Evolutionary conservation across 169 alveolate genomes (phyloP).

Genomic region (Plasmodium blacklocki): DNA sequence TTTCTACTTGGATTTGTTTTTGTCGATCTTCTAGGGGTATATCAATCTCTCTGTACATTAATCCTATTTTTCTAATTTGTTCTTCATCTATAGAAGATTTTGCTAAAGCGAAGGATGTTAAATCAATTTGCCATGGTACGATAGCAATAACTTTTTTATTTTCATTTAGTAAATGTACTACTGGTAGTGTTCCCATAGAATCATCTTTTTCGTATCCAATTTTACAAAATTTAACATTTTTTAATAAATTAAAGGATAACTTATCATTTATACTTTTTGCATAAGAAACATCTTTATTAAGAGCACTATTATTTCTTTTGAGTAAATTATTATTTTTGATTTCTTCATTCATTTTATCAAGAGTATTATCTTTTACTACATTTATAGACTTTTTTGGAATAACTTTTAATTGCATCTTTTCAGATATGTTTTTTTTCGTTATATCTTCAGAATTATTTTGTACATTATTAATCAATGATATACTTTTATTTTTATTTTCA

Average conservation of each 20-base stretch:
- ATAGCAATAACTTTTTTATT: conserved; percentile 38
- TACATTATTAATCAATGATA: neutral
- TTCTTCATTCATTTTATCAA: conserved; percentile 3
- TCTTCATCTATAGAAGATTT: conserved; percentile 77
- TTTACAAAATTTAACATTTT: conserved; percentile 68
- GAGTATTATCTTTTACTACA: conserved; percentile 1
- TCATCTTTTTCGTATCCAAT: conserved; percentile 64
- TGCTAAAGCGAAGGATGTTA: conserved; percentile 68
- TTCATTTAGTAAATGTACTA: conserved; percentile 55
- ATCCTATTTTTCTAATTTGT: conserved; percentile 55
- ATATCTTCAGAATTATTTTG: neutral
- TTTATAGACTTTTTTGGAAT: conserved; percentile 19
- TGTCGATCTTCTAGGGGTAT: conserved; percentile 68
- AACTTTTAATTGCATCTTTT: conserved; percentile 18
- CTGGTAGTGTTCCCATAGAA: conserved; percentile 54
- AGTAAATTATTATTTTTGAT: neutral
- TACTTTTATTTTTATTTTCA: conserved; percentile 2
- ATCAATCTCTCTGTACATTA: conserved; percentile 29
- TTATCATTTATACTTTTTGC: conserved; percentile 65
- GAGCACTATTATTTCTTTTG: too few species aligned
- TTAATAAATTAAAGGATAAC: conserved; percentile 66
- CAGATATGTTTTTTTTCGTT: conserved; percentile 16
- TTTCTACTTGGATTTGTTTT: conserved; percentile 65
- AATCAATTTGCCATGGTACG: conserved; percentile 73
- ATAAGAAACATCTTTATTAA: conserved; percentile 9